These are phyloP conservation scores for Immersiporthe knoxdaviesiana DNA, from an alignment of 2,329 filamentous ascomycete species.

Conservation along the genomic window DNA sequence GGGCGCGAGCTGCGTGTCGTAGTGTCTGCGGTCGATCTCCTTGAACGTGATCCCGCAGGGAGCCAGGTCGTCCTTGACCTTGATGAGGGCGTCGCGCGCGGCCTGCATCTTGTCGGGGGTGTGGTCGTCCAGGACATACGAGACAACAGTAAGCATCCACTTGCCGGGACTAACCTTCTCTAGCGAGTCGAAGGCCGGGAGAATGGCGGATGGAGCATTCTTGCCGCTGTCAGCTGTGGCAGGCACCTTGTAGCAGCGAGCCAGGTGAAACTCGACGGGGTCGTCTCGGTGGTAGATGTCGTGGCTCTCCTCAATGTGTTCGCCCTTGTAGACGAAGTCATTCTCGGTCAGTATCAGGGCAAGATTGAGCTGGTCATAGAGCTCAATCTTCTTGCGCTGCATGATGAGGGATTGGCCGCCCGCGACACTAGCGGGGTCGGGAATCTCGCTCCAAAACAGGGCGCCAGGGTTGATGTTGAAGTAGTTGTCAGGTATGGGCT, in stretches of 20 bases:
- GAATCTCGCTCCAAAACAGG: conserved; percentile 63
- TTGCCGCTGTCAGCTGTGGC: conserved; percentile 28
- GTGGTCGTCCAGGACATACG: conserved; percentile 58
- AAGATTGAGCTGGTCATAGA: conserved; percentile 56
- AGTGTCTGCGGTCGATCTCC: conserved; percentile 54
- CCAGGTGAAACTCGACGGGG: conserved; percentile 53
- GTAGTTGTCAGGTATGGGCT: conserved; percentile 32
- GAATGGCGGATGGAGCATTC: conserved; percentile 38
- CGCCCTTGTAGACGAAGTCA: conserved; percentile 54
- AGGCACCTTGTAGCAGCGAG: conserved; percentile 49
- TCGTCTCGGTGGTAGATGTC: conserved; percentile 55
- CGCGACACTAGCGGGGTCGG: conserved; percentile 51
- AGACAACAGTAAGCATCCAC: conserved; percentile 61
- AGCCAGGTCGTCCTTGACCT: conserved; percentile 48
- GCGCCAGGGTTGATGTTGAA: conserved; percentile 51
- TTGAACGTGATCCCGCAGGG: conserved; percentile 58
- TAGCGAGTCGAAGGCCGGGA: conserved; percentile 54
- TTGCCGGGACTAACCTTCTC: conserved; percentile 52
- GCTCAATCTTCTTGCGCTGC: conserved; percentile 60
- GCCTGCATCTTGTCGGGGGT: conserved; percentile 61
- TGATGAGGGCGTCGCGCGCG: conserved; percentile 55
- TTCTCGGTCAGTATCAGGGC: conserved; percentile 55
- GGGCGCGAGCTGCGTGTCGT: conserved; percentile 48
- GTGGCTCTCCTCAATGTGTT: conserved; percentile 57
- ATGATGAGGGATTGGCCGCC: conserved; percentile 49